Evolutionary conservation across 139 green algal genomes (phyloP).

Genomic region (Zygnema cylindricum): DNA sequence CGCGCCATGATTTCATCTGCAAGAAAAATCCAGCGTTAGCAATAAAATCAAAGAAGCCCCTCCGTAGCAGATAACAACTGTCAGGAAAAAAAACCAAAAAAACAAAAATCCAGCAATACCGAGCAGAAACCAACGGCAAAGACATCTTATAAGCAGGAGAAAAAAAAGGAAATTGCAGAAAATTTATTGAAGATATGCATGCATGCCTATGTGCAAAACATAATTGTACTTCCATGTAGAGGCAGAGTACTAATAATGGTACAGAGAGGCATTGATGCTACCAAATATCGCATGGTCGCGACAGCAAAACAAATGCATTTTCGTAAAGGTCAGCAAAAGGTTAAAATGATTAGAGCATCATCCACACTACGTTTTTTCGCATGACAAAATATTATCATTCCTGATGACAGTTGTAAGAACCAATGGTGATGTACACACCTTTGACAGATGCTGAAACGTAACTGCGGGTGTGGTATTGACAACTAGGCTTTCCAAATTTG

Average conservation of each 20-base stretch:
- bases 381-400: too few species aligned
- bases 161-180: background rate
- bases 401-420: background rate
- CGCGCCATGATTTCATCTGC: background rate
- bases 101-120: background rate
- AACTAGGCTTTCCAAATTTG: background rate
- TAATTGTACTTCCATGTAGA: background rate
- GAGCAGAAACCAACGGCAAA: background rate
- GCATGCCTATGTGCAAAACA: too few species aligned
- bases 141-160: background rate
- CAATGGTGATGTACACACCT: background rate
- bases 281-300: background rate
- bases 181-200: background rate
- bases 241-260: background rate
- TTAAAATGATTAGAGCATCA: too few species aligned
- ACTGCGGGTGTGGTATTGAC: background rate
- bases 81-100: background rate
- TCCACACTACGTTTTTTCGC: too few species aligned
- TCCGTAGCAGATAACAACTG: background rate
- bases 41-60: background rate
- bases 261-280: background rate
- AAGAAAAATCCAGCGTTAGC: background rate
- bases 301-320: background rate
- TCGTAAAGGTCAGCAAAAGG: too few species aligned
- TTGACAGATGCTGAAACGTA: background rate